These are phyloP conservation scores for Bipolaris bicolor DNA, from an alignment of 2,329 filamentous ascomycete genomes.

Conservation along the genomic window DNA sequence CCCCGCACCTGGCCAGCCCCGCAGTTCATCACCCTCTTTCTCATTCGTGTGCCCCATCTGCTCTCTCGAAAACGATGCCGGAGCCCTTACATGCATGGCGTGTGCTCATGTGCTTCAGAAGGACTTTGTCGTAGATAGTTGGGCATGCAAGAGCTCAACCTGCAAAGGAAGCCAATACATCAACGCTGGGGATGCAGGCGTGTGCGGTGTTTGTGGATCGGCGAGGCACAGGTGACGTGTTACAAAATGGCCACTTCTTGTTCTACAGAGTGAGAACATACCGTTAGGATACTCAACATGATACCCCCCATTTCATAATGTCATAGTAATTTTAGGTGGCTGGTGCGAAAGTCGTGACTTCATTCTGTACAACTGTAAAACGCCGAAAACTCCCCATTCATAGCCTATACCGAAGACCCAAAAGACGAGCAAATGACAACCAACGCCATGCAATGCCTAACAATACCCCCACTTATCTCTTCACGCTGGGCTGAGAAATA, in stretches of 20 bases:
- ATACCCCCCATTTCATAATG: not conserved
- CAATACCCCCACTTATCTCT: slow-evolving; percentile 42
- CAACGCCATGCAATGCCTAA: slow-evolving; percentile 32
- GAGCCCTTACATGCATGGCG: slow-evolving; percentile 66
- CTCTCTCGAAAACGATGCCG: slow-evolving; percentile 66
- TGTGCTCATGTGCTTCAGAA: slow-evolving; percentile 73
- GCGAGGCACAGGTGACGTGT: not conserved
- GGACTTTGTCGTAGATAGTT: slow-evolving; percentile 61
- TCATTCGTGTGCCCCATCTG: slow-evolving; percentile 64
- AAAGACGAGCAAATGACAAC: not conserved
- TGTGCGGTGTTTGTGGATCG: slow-evolving; percentile 72
- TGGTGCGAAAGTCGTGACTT: slow-evolving; percentile 8
- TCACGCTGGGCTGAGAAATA: not conserved
- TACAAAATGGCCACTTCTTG: not conserved
- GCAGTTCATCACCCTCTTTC: not conserved
- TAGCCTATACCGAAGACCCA: not conserved
- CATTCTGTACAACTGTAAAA: slow-evolving; percentile 7
- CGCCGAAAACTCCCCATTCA: not conserved
- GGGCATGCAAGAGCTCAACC: slow-evolving; percentile 64
- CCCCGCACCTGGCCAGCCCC: not conserved
- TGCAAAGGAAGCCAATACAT: slow-evolving; percentile 67
- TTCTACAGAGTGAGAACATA: not conserved
- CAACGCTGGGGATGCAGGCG: slow-evolving; percentile 71
- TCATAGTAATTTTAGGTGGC: not conserved
- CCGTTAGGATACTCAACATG: not conserved